Base-by-base conservation (phyloP, 2,329 filamentous ascomycete genomes). In the Aspergillus sclerotialis region DNA sequence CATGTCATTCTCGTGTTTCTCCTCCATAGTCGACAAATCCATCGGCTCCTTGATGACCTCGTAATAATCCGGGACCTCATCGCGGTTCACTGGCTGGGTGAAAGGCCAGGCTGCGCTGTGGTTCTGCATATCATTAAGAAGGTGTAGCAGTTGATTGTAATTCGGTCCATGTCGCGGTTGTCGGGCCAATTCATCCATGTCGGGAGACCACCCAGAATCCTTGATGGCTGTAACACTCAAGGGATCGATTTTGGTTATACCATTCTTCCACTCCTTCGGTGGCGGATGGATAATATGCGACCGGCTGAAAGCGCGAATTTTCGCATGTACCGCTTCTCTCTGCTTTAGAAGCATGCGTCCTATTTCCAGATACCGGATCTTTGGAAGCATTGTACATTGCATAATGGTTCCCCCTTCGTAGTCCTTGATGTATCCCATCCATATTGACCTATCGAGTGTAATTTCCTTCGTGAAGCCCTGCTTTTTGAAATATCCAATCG, bases 391-490 rank as follows among this genome's bases (percentile, higher is more conserved):
- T 33, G 84, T 87, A 56, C 92, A 98, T 66, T 98, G 92, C 92
- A 98, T 98, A 42, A 98, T 94, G 0, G 92, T 98, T 38, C 92
- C 92, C 38, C 92, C 92, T 64, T 98, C 92, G 60, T 98, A 98
- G 59, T 98, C 92, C 59, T 98, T 98, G 69, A 98, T 98, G 53
- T 96, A 98, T 3, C 92, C 92, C 92, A 96, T 96, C 92, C 92
- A 98, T 3, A 87, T 81, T 2, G 82, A 80, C 52, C 81, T 84
- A 39, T 92, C 84, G 1, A 98, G 76, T 0, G 89, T 94, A 44
- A 98, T 96, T 52, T 98, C 90, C 60, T 98, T 98, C 2, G 92
- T 96, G 56, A 98, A 98, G 0, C 92, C 92, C 59, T 98, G 92
- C 60, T 98, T 98, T 63, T 96, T 94, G 65, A 98, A 98, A 61